These are phyloP conservation scores for Tolypocladium ophioglossoides DNA, from an alignment of 2,329 filamentous ascomycete genomes.

Conservation along the genomic window DNA sequence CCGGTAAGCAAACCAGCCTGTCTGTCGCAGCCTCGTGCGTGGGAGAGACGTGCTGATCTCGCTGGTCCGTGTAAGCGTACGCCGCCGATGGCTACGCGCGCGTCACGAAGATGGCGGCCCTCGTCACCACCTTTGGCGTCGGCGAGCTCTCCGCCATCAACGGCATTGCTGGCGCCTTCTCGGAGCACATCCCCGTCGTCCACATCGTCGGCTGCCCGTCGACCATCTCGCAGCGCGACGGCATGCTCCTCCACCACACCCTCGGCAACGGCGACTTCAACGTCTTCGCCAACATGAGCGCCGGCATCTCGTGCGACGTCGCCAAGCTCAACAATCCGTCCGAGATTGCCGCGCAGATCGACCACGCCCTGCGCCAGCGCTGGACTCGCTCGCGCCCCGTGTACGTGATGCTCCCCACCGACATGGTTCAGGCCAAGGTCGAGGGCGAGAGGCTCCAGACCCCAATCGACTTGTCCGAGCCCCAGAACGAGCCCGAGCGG, in stretches of 20 bases:
- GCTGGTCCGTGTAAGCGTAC: slow-evolving; percentile 39
- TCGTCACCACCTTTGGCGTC: slow-evolving; percentile 69
- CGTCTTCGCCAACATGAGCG: slow-evolving; percentile 71
- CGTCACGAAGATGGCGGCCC: slow-evolving; percentile 57
- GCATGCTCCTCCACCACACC: slow-evolving; percentile 53
- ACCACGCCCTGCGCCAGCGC: slow-evolving; percentile 65
- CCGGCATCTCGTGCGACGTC: slow-evolving; percentile 58
- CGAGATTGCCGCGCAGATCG: slow-evolving; percentile 65
- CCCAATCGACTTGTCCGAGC: slow-evolving; percentile 55
- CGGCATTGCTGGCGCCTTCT: slow-evolving; percentile 62
- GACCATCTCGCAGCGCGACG: slow-evolving; percentile 34
- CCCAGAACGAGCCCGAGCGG: slow-evolving; percentile 55
- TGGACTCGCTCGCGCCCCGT: slow-evolving; percentile 66
- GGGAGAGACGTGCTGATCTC: slow-evolving; percentile 7
- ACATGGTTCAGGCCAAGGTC: slow-evolving; percentile 67
- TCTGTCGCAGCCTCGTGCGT: neutral
- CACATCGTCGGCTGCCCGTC: slow-evolving; percentile 52
- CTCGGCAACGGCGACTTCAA: slow-evolving; percentile 72
- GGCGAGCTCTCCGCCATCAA: slow-evolving; percentile 66
- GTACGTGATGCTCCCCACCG: slow-evolving; percentile 74
- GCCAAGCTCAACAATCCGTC: slow-evolving; percentile 59
- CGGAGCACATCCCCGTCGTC: slow-evolving; percentile 61
- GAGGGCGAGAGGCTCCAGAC: slow-evolving; percentile 62
- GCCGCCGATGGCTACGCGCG: slow-evolving; percentile 73
- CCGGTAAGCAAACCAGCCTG: slow-evolving; percentile 33